Evolutionary conservation across 352 stramenopile species (phyloP), one percentile per base, ranked within the genome.

Genomic region (Globisporangium splendens): DNA sequence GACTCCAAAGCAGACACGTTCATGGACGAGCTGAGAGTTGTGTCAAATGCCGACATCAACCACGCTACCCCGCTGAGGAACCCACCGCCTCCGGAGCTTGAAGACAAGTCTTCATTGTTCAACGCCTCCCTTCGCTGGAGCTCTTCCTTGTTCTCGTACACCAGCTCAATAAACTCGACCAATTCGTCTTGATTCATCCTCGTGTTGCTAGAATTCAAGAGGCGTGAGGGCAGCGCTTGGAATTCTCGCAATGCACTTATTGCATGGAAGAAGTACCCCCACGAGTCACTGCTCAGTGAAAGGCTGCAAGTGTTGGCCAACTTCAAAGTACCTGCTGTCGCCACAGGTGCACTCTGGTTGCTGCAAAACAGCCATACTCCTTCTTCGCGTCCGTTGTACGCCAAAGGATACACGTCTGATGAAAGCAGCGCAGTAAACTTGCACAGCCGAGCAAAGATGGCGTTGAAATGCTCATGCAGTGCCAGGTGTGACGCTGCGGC

Each of bases 1-100:
- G 35, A 52, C 15, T 50, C 43, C 18, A 54, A 46, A 31, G 59
- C 22, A 8, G 43, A 61, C 17, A n/a, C 56, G 17, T 61, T 38
- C 4, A 65, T 43, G 11, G 62, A 66, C 12, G 63, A 60, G 15
- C 59, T 65, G 17, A 79, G 42, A 47, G 66, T 82, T 12, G 77
- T 66, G 20, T 93, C 83, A 4, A 93, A 70, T 28, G 80, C 76
- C 31, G 80, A 85, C 51, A 91, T 63, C 15, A 93, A 44, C 83
- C 83, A 93, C 14, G 83, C 70, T 12, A 93, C 66, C 28, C 83
- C 80, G 31, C 80, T 89, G 51, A 90, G 90, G 58, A 93, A 93
- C 4, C 72, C 67, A 17, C 71, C 65, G 18, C 59, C 62, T 1
- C 52, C 61, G 11, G 59, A 56, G 1, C 46, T 61, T n/a, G 52